Evolutionary conservation across 768 basidiomycete genomes (phyloP).

Genomic region (Termitomyces titanicus): DNA sequence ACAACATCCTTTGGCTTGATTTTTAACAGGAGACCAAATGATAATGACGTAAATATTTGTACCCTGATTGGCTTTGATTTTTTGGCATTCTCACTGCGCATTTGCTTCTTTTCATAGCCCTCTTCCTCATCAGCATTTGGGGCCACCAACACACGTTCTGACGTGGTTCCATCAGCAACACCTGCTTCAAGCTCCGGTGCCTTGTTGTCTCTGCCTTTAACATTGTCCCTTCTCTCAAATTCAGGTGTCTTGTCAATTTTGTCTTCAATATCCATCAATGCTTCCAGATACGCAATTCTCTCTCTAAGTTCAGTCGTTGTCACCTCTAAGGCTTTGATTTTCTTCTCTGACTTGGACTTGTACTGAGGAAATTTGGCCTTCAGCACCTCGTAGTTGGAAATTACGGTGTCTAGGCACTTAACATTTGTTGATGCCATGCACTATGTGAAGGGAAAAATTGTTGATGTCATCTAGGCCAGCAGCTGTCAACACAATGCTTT

Average conservation of each 20-base stretch:
- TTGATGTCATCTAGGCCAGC: too few species aligned
- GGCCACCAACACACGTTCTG: neutral
- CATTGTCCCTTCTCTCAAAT: neutral
- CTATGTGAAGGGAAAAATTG: too few species aligned
- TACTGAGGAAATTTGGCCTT: too few species aligned
- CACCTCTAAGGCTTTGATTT: too few species aligned
- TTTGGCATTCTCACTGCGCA: neutral
- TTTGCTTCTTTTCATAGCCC: neutral
- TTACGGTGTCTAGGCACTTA: too few species aligned
- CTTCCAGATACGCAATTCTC: neutral
- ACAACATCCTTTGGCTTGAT: too few species aligned
- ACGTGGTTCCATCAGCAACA: neutral
- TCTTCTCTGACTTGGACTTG: too few species aligned
- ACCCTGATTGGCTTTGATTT: neutral
- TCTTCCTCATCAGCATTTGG: neutral
- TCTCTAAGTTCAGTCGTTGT: neutral
- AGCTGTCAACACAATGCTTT: too few species aligned
- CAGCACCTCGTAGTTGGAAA: too few species aligned
- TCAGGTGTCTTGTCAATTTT: neutral
- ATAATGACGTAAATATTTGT: neutral
- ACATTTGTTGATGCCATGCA: too few species aligned
- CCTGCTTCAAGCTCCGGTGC: neutral
- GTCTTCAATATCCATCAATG: neutral
- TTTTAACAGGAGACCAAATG: neutral
- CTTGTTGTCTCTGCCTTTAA: neutral